phyloP scores from a whole-genome alignment of 345 rosid genomes.

The Bruguiera gymnorhiza region DNA sequence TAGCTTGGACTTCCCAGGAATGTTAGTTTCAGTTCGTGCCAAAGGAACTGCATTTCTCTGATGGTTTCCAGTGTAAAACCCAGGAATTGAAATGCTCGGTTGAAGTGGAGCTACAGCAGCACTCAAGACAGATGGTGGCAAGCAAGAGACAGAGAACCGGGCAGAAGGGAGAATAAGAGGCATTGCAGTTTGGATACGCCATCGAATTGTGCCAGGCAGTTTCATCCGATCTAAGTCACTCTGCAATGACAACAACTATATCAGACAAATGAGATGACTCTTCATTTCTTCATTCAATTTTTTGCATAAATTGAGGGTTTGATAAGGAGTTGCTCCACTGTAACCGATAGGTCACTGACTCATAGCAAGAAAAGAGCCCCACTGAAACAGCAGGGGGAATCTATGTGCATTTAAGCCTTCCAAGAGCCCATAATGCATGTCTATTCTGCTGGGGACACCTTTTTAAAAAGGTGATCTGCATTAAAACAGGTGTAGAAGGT shows the following conservation, averaged over 20 bases:
- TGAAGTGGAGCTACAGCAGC: constrained; percentile 62
- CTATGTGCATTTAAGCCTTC: no score
- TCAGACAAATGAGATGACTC: no score
- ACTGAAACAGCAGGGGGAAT: no score
- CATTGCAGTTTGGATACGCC: constrained; percentile 97
- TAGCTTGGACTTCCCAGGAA: constrained; percentile 57
- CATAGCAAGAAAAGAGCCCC: no score
- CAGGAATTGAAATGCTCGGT: constrained; percentile 44
- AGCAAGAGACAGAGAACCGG: constrained; percentile 62
- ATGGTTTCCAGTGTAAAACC: constrained; percentile 37
- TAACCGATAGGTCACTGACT: no score
- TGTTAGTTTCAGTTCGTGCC: constrained; percentile 38
- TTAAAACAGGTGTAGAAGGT: no score
- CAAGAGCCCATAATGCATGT: no score
- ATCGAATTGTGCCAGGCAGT: constrained; percentile 73
- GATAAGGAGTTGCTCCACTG: no score
- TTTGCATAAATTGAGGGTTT: no score
- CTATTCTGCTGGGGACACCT: no score
- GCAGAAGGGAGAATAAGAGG: constrained; percentile 65
- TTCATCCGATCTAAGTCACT: constrained; percentile 86
- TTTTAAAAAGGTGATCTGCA: no score
- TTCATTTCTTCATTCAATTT: no score
- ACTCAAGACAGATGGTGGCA: constrained; percentile 60
- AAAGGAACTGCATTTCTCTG: constrained; percentile 46
- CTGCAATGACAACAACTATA: constrained; percentile 39